These are phyloP conservation scores for Blakeslea trispora DNA, from an alignment of 371 early-diverging fungal genomes.

Conservation along the genomic window DNA sequence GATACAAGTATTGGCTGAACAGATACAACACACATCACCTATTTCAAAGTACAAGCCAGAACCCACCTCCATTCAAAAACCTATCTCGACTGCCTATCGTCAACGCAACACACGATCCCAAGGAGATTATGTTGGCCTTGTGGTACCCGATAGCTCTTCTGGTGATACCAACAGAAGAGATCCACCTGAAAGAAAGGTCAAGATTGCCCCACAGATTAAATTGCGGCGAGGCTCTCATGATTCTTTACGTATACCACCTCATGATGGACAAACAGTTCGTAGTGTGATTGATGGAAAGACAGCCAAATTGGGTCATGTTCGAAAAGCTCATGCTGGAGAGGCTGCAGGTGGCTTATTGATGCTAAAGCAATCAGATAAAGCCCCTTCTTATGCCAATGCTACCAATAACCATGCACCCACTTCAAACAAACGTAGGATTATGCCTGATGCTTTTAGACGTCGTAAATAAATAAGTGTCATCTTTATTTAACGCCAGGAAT, in stretches of 20 bases:
- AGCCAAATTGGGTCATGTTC: slow-evolving; percentile 10
- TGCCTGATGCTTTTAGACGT: slow-evolving; percentile 12
- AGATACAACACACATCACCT: slow-evolving; percentile 14
- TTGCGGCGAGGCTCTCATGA: slow-evolving; percentile 44
- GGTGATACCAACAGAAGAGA: background rate
- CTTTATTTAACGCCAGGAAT: slow-evolving; percentile 43
- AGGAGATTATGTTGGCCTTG: slow-evolving; percentile 35
- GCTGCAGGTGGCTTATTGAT: slow-evolving; percentile 48
- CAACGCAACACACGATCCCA: slow-evolving; percentile 41
- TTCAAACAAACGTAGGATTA: background rate
- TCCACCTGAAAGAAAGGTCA: slow-evolving; percentile 27
- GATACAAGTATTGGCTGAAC: slow-evolving; percentile 15
- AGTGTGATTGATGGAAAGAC: slow-evolving; percentile 10
- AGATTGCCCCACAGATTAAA: slow-evolving; percentile 39
- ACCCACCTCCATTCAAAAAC: background rate
- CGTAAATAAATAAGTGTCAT: background rate
- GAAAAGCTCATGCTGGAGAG: slow-evolving; percentile 41
- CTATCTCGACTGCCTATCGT: slow-evolving; percentile 11
- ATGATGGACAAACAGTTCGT: slow-evolving; percentile 25
- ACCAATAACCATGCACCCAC: background rate
- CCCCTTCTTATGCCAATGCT: background rate
- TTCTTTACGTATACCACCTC: slow-evolving; percentile 30
- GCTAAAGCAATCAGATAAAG: slow-evolving; percentile 38
- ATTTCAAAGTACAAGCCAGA: slow-evolving; percentile 20
- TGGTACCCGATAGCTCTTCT: slow-evolving; percentile 24